phyloP scores from a whole-genome alignment of 768 basidiomycete species.

The Arthromyces matolae region DNA sequence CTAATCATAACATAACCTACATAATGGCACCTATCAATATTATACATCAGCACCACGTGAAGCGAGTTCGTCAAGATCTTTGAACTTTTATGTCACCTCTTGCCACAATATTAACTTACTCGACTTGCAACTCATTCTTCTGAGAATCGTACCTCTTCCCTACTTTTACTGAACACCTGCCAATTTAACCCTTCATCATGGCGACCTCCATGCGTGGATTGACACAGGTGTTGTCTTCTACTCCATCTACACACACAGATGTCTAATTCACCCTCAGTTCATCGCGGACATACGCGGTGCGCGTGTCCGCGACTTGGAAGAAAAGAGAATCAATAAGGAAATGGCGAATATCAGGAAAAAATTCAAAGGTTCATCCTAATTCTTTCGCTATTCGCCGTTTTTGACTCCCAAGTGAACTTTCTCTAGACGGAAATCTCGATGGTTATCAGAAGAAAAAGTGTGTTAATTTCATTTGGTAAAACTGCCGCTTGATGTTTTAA shows the following conservation, averaged over 20 bases:
- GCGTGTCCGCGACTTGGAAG: constrained; percentile 92
- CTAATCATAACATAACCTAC: too few relatives aligned
- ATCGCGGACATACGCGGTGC: constrained; percentile 99
- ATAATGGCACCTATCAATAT: too few relatives aligned
- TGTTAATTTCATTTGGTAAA: constrained; percentile 18
- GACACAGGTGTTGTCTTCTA: constrained; percentile 64
- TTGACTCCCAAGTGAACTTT: constrained; percentile 6
- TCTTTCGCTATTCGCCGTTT: neutral
- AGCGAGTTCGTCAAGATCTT: neutral
- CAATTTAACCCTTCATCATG: too few relatives aligned
- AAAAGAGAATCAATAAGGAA: constrained; percentile 99
- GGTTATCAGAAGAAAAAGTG: constrained; percentile 94
- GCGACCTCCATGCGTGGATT: constrained; percentile 89
- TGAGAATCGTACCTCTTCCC: neutral
- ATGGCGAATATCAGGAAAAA: constrained; percentile 99
- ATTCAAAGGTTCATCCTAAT: constrained; percentile 75
- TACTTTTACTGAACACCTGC: too few relatives aligned
- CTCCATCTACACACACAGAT: too few relatives aligned
- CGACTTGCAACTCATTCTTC: too few relatives aligned
- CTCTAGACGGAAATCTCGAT: constrained; percentile 75
- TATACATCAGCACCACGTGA: neutral
- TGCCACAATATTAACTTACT: too few relatives aligned
- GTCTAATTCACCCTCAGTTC: constrained; percentile 53
- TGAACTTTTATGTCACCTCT: too few relatives aligned
- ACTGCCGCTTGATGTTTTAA: neutral